Evolutionary conservation across 2,329 filamentous ascomycete species (phyloP), one percentile per base, ranked within the genome.

Genomic region (Fusarium dlaminii): DNA sequence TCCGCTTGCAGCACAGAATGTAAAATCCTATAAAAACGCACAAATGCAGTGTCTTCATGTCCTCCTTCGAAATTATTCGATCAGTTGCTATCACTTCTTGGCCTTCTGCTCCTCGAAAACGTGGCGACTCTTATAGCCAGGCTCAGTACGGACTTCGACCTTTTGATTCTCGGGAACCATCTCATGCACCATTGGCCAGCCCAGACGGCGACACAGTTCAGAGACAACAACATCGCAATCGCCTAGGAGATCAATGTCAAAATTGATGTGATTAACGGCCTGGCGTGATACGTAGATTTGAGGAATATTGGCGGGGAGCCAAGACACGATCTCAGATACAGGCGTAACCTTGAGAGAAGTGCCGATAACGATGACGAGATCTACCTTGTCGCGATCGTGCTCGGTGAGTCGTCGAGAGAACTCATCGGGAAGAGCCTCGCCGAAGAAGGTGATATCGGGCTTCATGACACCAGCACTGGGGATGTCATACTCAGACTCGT

Each of bases 361-460:
- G 73, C 96, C 96, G 78, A 99, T 98, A 75, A 98, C 95, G 75
- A 99, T 92, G 75, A 98, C 93, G 22, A 99, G 88, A 81, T 99
- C 96, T 4, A 93, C 94, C 65, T 89, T 87, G 73, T 94, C 90
- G 67, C 91, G 90, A 82, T 99, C 96, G 76, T 94, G 89, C 68
- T 94, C 88, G n/a, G 93, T 90, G 20, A 98, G 89, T 13, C 95
- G 92, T 56, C 90, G 87, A 65, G 93, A 93, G 83, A 99, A 99
- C 75, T 90, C 89, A 76, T 94, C 91, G 0, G 96, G 95, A 3
- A 99, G 91, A 57, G 91, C 88, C 84, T 99, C 96, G 76, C 96
- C 96, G 79, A 98, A 98, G 86, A 99, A 98, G 52, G 94, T 98
- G 80, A 99, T 98, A 84, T 98, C 96, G 14, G 96, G 96, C 87